Conservation (phyloP, 2,329 filamentous ascomycete genomes). For the Corynespora cassiicola region DNA sequence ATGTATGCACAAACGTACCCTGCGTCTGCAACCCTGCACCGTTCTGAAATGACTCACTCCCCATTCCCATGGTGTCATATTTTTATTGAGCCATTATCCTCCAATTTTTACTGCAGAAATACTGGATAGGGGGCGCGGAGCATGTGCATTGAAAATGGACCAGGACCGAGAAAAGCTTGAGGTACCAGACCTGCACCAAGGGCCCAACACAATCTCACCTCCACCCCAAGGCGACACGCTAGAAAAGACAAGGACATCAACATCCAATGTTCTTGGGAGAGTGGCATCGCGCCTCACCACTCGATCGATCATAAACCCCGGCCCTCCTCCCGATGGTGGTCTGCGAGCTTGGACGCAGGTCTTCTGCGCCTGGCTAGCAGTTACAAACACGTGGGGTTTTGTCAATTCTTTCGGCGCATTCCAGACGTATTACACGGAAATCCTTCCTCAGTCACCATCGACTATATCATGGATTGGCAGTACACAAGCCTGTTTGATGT, state of each 20-base stretch:
- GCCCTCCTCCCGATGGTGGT: constrained; percentile 53
- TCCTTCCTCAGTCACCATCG: constrained; percentile 43
- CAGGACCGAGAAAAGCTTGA: constrained; percentile 13
- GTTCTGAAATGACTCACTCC: constrained; percentile 12
- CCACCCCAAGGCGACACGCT: constrained; percentile 8
- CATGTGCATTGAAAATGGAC: constrained; percentile 15
- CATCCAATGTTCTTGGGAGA: constrained; percentile 22
- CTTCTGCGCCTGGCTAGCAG: constrained; percentile 37
- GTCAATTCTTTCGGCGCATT: constrained; percentile 53
- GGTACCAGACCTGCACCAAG: constrained; percentile 10
- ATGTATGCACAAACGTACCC: no score
- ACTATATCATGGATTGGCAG: constrained; percentile 62
- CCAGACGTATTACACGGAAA: constrained; percentile 54
- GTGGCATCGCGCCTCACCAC: constrained; percentile 46
- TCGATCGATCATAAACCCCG: constrained; percentile 27
- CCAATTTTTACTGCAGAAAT: no score
- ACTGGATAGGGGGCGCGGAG: no score
- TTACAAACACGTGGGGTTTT: constrained; percentile 48
- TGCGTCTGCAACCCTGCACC: no score
- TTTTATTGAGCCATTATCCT: background rate
- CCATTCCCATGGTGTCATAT: background rate
- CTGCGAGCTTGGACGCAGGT: constrained; percentile 40
- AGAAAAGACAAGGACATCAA: constrained; percentile 18
- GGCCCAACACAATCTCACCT: constrained; percentile 8
- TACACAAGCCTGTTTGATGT: constrained; percentile 55